These are phyloP conservation scores for Neonectria magnoliae DNA, from an alignment of 2,329 filamentous ascomycete species.

Conservation along the genomic window DNA sequence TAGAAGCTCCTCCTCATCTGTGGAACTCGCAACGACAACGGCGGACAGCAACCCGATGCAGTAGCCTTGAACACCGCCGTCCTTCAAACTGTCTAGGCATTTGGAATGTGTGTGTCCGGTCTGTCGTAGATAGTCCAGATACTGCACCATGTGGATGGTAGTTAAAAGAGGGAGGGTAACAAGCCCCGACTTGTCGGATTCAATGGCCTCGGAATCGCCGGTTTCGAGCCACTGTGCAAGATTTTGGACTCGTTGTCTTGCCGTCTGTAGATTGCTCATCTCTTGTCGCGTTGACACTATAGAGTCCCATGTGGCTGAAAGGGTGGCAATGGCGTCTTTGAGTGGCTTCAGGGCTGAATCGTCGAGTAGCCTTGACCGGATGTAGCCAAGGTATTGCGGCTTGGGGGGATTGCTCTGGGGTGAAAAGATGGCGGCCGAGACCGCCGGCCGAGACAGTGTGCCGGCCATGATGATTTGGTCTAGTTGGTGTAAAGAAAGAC, in stretches of 20 bases:
- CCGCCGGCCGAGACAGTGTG: conserved; percentile 10
- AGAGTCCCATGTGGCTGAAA: conserved; percentile 17
- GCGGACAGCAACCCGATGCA: conserved; percentile 32
- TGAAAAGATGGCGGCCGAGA: conserved; percentile 32
- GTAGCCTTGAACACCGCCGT: conserved; percentile 30
- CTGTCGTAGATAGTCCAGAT: conserved; percentile 23
- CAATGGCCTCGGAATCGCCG: conserved; percentile 17
- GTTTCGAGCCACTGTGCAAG: conserved; percentile 22
- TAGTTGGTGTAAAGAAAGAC: neutral
- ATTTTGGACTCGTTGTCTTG: conserved; percentile 13
- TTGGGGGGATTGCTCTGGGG: conserved; percentile 26
- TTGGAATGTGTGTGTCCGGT: conserved; percentile 13
- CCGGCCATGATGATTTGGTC: neutral
- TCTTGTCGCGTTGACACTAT: conserved; percentile 17
- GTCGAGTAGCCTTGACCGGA: conserved; percentile 20
- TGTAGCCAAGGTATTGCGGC: conserved; percentile 19
- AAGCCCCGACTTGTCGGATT: conserved; percentile 16
- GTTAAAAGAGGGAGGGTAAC: conserved; percentile 26
- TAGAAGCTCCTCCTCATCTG: conserved; percentile 23
- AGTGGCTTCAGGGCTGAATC: conserved; percentile 14
- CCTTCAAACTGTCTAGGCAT: conserved; percentile 12
- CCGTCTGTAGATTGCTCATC: conserved; percentile 6
- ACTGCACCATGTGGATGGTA: conserved; percentile 29
- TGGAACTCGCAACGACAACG: conserved; percentile 22
- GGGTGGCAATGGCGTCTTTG: conserved; percentile 11